Conservation (phyloP, 768 basidiomycete genomes). For the Dioszegia hungarica region DNA sequence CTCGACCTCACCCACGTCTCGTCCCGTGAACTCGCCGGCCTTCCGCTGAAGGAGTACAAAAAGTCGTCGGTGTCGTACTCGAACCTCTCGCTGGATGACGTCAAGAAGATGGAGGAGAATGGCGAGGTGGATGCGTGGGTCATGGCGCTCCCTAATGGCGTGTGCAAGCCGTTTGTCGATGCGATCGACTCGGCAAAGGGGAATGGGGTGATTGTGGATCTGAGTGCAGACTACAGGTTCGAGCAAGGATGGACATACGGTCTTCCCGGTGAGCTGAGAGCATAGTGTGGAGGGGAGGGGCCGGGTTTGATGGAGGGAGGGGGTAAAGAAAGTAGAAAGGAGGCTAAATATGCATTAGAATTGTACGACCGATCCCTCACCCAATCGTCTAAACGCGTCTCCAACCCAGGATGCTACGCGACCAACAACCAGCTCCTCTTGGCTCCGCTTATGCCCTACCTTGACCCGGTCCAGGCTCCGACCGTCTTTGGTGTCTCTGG, state of each 20-base stretch:
- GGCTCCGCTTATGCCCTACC: slow-evolving; percentile 74
- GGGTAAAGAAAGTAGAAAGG: slow-evolving; percentile 41
- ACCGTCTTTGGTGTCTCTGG: slow-evolving; percentile 91
- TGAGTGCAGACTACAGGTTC: slow-evolving; percentile 92
- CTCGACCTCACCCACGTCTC: slow-evolving; percentile 91
- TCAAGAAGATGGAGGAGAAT: slow-evolving; percentile 80
- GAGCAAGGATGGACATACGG: slow-evolving; percentile 96
- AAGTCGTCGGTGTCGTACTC: slow-evolving; percentile 70
- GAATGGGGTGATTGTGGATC: slow-evolving; percentile 78
- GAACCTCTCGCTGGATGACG: slow-evolving; percentile 71
- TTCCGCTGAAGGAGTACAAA: slow-evolving; percentile 70
- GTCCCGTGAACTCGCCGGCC: slow-evolving; percentile 86
- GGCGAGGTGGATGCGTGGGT: slow-evolving; percentile 96
- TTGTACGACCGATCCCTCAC: slow-evolving; percentile 72
- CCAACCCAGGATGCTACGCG: slow-evolving; percentile 97
- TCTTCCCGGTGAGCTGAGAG: slow-evolving; percentile 81
- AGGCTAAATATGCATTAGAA: slow-evolving; percentile 55
- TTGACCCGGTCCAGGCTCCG: slow-evolving; percentile 60
- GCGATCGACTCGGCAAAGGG: slow-evolving; percentile 74
- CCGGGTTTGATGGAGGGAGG: not conserved
- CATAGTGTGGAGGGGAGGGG: not conserved
- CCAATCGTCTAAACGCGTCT: slow-evolving; percentile 72
- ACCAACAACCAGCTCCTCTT: slow-evolving; percentile 87
- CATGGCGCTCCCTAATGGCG: slow-evolving; percentile 97
- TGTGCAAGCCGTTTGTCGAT: slow-evolving; percentile 93